Evolutionary conservation across 2,329 filamentous ascomycete species (phyloP).

Genomic region (Colletotrichum melonis): DNA sequence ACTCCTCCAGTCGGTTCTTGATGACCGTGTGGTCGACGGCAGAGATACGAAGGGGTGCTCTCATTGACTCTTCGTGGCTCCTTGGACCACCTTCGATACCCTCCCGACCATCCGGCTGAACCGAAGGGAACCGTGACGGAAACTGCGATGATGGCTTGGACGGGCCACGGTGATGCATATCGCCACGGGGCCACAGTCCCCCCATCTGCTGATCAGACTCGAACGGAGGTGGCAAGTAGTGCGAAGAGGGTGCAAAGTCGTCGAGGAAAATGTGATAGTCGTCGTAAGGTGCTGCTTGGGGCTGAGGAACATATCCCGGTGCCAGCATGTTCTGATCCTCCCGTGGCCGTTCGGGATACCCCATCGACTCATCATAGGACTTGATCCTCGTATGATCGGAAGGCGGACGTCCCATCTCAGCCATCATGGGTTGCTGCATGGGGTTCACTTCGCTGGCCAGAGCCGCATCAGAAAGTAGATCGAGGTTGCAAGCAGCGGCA

Average conservation of each 20-base stretch:
- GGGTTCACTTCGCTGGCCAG: constrained; percentile 65
- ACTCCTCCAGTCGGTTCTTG: constrained; percentile 70
- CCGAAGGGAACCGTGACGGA: constrained; percentile 65
- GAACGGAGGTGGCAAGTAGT: constrained; percentile 66
- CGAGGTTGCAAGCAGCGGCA: constrained; percentile 65
- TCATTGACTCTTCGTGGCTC: constrained; percentile 55
- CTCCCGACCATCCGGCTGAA: constrained; percentile 65
- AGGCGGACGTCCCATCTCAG: constrained; percentile 55
- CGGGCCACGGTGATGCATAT: constrained; percentile 50
- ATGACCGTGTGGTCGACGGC: constrained; percentile 66
- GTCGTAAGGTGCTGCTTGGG: constrained; percentile 57
- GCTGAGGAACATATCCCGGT: constrained; percentile 52
- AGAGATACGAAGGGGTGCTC: constrained; percentile 60
- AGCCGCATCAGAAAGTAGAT: constrained; percentile 70
- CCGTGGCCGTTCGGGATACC: constrained; percentile 60
- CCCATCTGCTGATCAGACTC: constrained; percentile 65
- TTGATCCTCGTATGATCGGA: constrained; percentile 58
- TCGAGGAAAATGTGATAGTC: constrained; percentile 71
- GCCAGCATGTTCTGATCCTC: constrained; percentile 57
- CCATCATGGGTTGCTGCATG: constrained; percentile 60
- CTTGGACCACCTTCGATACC: constrained; percentile 48
- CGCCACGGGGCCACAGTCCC: constrained; percentile 61
- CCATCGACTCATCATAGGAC: constrained; percentile 59
- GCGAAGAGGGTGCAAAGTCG: constrained; percentile 64
- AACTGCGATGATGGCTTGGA: constrained; percentile 64